Base-by-base conservation (phyloP, 2,329 filamentous ascomycete species). In the Zasmidium citrigriseum region DNA sequence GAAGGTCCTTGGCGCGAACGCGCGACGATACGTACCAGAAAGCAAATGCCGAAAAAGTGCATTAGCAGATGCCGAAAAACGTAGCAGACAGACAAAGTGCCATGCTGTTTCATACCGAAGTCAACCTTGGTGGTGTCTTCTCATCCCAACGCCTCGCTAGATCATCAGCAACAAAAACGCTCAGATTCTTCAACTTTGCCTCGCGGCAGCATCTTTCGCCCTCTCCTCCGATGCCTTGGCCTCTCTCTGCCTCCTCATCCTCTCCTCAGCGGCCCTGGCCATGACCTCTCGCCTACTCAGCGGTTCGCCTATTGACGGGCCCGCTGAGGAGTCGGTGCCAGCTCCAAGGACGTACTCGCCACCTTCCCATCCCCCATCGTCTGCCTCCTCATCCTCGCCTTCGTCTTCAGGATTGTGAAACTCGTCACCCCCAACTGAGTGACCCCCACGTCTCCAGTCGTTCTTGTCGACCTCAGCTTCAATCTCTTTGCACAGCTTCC, bases 401-500 rank as follows among this genome's bases (percentile, higher is more conserved):
- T 70, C 70, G 55, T 76, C 72, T 1, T 69, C 62, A 0, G 76
- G 82, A 75, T 77, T 85, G 81, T 78, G 86, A 73, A 80, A 89
- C 77, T 78, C 86, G 61, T 83, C 75, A 12, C 76, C 76, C 2
- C 79, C 86, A 1, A 93, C 75, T 4, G 81, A 85, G 53, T 82
- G 78, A 0, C 93, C 93, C 0, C 87, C 86, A 22, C 82, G 82
- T 69, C 82, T 88, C 87, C 90, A 96, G 77, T 97, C 92, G 16
- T 84, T 89, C 50, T 78, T 79, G 57, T 89, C 88, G 2, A 97
- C 93, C 78, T 97, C 93, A 52, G 83, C 82, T 79, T 98, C 93
- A 69, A 97, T 96, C 78, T 89, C 83, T 66, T 87, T 87, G 65
- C 90, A 96, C 68, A 99, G 74, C 54, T 91, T 85, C 93, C 95